Conservation (phyloP, 805 yeast genomes). For the Citeromyces matritensis region DNA sequence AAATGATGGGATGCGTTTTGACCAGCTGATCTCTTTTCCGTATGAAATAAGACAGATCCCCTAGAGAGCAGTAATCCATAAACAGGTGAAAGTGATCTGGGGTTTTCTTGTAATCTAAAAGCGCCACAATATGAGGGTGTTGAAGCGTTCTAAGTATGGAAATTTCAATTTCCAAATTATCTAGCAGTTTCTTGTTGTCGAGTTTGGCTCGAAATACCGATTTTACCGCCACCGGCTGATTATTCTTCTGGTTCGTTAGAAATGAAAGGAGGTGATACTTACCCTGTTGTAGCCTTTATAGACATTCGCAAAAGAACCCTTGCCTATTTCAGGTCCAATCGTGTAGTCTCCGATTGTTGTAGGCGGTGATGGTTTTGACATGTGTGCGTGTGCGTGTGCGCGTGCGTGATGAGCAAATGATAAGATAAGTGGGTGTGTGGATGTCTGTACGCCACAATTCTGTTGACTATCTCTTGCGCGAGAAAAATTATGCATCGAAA, state of each 20-base stretch:
- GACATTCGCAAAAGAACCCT: slow-evolving; percentile 92
- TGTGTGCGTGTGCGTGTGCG: no score
- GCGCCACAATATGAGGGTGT: slow-evolving; percentile 86
- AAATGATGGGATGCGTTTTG: slow-evolving; percentile 64
- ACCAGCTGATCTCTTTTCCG: slow-evolving; percentile 59
- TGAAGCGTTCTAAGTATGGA: slow-evolving; percentile 74
- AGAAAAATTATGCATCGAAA: no score
- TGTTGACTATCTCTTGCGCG: no score
- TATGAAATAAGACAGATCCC: slow-evolving; percentile 83
- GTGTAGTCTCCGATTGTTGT: slow-evolving; percentile 28
- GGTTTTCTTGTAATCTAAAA: slow-evolving; percentile 74
- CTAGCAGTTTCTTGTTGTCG: slow-evolving; percentile 74
- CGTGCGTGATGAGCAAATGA: no score
- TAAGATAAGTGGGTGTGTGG: no score
- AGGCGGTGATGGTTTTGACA: no score
- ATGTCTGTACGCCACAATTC: no score
- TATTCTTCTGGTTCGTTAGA: slow-evolving; percentile 14
- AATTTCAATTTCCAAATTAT: slow-evolving; percentile 86
- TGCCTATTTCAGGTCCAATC: slow-evolving; percentile 79
- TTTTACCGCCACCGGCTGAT: slow-evolving; percentile 71
- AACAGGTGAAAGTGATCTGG: slow-evolving; percentile 66
- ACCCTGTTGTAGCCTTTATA: slow-evolving; percentile 59
- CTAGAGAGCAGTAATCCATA: slow-evolving; percentile 95
- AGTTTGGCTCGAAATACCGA: slow-evolving; percentile 73
- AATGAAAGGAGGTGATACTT: slow-evolving; percentile 3